Evolutionary conservation across 345 rosid genomes (phyloP).

Genomic region (Raphanus sativus): DNA sequence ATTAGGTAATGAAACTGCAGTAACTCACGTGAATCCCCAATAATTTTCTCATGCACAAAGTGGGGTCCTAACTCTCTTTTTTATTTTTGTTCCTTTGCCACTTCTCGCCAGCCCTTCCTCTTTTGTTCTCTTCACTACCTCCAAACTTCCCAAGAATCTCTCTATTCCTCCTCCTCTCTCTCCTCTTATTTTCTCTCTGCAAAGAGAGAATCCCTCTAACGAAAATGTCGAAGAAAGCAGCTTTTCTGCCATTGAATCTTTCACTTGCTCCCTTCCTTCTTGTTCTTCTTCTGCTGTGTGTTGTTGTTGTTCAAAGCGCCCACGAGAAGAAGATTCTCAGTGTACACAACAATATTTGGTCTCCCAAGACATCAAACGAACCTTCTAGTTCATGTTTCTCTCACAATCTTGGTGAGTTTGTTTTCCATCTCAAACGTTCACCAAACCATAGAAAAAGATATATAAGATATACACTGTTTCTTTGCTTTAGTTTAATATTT

Average conservation of each 20-base stretch:
- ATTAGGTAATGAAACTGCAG: conserved; percentile 24
- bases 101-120: conserved; percentile 34
- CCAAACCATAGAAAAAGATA: conserved; percentile 24
- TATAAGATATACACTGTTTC: not conserved
- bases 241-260: conserved; percentile 21
- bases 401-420: conserved; percentile 29
- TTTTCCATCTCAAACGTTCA: not conserved
- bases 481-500: conserved; percentile 16
- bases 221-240: conserved; percentile 32
- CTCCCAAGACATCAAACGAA: conserved; percentile 12
- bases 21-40: conserved; percentile 41
- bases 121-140: conserved; percentile 45
- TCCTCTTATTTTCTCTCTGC: conserved; percentile 16
- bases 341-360: conserved; percentile 29
- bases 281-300: not conserved
- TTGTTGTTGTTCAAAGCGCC: conserved; percentile 17
- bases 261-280: conserved; percentile 26
- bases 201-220: conserved; percentile 10
- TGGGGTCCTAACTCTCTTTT: conserved; percentile 25
- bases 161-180: conserved; percentile 9
- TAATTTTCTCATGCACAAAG: conserved; percentile 39
- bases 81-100: conserved; percentile 18
- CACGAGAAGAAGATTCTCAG: conserved; percentile 32
- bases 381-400: conserved; percentile 34
- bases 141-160: conserved; percentile 44